Base-by-base conservation (phyloP, 75 land plant genomes). In the Isoetes taiwanensis region DNA sequence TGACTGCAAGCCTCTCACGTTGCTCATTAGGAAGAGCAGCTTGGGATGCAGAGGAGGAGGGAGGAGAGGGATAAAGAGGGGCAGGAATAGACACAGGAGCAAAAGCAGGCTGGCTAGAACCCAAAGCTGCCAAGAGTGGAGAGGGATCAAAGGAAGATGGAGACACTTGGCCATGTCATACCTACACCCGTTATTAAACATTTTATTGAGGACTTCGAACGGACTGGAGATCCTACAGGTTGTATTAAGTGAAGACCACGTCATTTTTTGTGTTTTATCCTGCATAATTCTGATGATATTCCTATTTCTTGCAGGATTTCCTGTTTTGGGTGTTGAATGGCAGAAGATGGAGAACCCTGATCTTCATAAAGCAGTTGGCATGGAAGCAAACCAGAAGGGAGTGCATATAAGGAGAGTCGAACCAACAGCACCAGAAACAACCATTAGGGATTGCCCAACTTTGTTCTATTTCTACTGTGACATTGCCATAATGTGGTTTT, bases 91-190 rank as follows among this genome's bases (percentile, higher is more conserved):
- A n/a, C n/a, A n/a, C n/a, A n/a, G n/a, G n/a, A n/a, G n/a, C n/a
- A n/a, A n/a, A n/a, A n/a, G n/a, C n/a, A n/a, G n/a, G n/a, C n/a
- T n/a, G n/a, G n/a, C n/a, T n/a, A n/a, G n/a, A n/a, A n/a, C n/a
- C n/a, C n/a, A n/a, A n/a, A n/a, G n/a, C n/a, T n/a, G n/a, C n/a
- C n/a, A n/a, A n/a, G n/a, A n/a, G n/a, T n/a, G n/a, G n/a, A n/a
- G n/a, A n/a, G n/a, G n/a, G n/a, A n/a, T n/a, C n/a, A n/a, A n/a
- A n/a, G n/a, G n/a, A n/a, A n/a, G n/a, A n/a, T n/a, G n/a, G n/a
- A n/a, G n/a, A n/a, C n/a, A n/a, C n/a, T n/a, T n/a, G 98, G 98
- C 25, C 87, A 91, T 84, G 98, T 91, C 48, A 91, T 91, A n/a
- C 95, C 98, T 32, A 87, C 95, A 31, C 95, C 85, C 48, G 98